Percentiles rank a stretch among this genome's conserved stretches.
These are phyloP conservation scores for Diaporthe vexans DNA, from an alignment of 2,329 filamentous ascomycete genomes.

Conservation along the genomic window DNA sequence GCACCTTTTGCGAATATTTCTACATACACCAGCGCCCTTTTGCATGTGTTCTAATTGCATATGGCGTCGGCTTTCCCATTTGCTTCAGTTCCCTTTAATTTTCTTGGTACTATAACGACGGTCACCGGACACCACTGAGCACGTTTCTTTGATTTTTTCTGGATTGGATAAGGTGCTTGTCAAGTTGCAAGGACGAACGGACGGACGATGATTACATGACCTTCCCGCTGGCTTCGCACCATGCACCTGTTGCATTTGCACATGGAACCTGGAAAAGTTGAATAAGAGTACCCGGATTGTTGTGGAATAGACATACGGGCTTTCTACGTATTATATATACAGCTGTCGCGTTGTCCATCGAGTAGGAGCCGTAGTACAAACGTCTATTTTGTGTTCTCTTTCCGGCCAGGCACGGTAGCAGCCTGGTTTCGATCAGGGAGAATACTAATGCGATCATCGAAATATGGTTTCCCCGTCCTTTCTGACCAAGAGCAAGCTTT, in stretches of 20 bases:
- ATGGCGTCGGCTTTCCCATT: constrained; percentile 24
- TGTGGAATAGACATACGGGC: constrained; percentile 10
- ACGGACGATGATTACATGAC: constrained; percentile 4
- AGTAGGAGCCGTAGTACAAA: neutral
- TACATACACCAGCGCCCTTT: neutral
- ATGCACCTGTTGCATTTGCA: constrained; percentile 28
- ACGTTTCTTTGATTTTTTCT: neutral
- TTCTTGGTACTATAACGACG: neutral
- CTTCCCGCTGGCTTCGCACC: neutral
- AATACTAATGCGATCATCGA: neutral
- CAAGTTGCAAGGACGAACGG: neutral
- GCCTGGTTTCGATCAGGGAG: neutral
- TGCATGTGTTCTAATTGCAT: constrained; percentile 6
- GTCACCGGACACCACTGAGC: constrained; percentile 1
- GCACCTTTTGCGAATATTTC: constrained; percentile 10
- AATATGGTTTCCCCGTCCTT: neutral
- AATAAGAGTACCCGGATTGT: neutral
- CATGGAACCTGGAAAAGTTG: constrained; percentile 15
- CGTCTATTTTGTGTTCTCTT: neutral
- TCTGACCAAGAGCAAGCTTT: neutral
- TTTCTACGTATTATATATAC: constrained; percentile 22
- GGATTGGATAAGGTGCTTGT: constrained; percentile 1
- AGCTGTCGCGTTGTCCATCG: neutral
- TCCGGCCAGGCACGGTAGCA: neutral
- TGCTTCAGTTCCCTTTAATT: neutral